Conservation (phyloP, 306 rosid genomes). For the Sindora glabra region DNA sequence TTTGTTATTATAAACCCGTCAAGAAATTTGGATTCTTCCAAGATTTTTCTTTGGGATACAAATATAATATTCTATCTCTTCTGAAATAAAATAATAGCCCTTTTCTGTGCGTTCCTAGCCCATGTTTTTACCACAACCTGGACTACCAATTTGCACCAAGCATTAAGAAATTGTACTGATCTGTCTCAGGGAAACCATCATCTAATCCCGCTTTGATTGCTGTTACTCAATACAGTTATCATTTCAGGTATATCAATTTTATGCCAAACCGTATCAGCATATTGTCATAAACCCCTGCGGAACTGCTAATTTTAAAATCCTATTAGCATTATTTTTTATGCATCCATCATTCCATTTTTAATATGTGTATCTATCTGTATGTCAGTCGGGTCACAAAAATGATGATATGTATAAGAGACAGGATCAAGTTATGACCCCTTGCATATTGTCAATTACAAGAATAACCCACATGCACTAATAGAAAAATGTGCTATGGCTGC, state of each 20-base stretch:
- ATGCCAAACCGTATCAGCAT: too few relatives aligned
- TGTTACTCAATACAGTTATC: too few relatives aligned
- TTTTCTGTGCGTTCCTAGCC: background rate
- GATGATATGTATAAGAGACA: background rate
- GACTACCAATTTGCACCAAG: background rate
- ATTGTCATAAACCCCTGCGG: too few relatives aligned
- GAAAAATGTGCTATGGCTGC: background rate
- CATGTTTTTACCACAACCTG: background rate
- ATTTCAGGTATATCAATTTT: too few relatives aligned
- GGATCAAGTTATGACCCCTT: too few relatives aligned
- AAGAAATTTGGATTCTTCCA: constrained; percentile 6
- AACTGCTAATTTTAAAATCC: too few relatives aligned
- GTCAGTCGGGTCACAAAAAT: background rate
- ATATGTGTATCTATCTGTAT: too few relatives aligned
- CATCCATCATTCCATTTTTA: too few relatives aligned
- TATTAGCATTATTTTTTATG: too few relatives aligned
- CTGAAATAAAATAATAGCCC: background rate
- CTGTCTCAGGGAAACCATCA: background rate
- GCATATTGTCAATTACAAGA: background rate
- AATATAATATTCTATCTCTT: background rate
- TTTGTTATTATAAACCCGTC: background rate
- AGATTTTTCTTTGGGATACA: background rate
- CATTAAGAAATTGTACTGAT: background rate
- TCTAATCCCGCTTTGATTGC: too few relatives aligned
- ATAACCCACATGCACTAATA: background rate